These are phyloP conservation scores for Cordyceps fumosorosea DNA, from an alignment of 2,329 filamentous ascomycete genomes.

Conservation along the genomic window DNA sequence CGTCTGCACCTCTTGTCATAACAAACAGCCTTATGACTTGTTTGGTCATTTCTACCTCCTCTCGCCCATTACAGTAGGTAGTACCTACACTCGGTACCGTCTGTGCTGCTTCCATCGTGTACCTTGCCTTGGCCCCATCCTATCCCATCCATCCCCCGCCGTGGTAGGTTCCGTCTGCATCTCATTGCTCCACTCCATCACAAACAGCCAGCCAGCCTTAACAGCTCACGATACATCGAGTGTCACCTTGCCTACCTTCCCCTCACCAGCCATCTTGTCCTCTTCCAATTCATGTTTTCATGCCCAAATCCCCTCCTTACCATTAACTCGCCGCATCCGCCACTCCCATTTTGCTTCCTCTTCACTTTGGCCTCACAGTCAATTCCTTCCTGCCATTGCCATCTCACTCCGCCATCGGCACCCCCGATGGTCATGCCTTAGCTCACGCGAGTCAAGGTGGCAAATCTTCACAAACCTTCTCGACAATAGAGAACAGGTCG, in stretches of 20 bases:
- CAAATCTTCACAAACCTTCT: slow-evolving; percentile 4
- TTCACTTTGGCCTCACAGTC: neutral
- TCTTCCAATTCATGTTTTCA: neutral
- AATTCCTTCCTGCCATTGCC: neutral
- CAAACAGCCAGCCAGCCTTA: neutral
- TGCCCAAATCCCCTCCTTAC: neutral
- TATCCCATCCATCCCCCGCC: neutral
- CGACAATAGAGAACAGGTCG: neutral
- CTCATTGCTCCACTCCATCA: slow-evolving; percentile 1
- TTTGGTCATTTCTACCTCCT: neutral
- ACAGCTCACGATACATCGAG: slow-evolving; percentile 8
- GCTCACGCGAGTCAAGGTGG: slow-evolving; percentile 13
- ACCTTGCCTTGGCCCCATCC: neutral
- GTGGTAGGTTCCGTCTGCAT: neutral
- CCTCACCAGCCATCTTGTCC: neutral
- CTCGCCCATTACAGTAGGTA: neutral
- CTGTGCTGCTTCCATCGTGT: neutral
- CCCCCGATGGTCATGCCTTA: slow-evolving; percentile 10
- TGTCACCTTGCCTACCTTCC: slow-evolving; percentile 3
- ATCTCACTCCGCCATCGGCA: slow-evolving; percentile 9
- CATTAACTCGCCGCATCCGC: neutral
- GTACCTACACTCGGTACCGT: too few relatives aligned
- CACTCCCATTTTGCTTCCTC: neutral
- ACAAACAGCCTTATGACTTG: slow-evolving; percentile 8
- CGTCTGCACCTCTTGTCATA: neutral